Evolutionary conservation across 1,284 basidiomycete genomes (phyloP).

Genomic region (Clitocybe nebularis): DNA sequence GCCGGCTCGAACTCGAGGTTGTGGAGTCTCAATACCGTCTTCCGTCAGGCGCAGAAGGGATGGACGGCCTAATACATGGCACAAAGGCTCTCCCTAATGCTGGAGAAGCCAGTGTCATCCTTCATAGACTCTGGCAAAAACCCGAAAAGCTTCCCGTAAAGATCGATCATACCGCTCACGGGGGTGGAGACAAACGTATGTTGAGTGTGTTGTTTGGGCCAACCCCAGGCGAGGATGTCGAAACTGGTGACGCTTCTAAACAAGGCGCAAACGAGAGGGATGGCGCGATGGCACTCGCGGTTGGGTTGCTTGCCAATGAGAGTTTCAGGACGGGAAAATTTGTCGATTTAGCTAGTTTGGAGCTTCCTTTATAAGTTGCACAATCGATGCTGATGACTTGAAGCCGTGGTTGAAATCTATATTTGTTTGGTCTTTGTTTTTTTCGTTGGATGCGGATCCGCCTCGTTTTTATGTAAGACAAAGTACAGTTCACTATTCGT

Average conservation of each 20-base stretch:
- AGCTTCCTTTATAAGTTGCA: conserved; percentile 16
- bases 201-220: conserved; percentile 49
- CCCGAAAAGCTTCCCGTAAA: conserved; percentile 39
- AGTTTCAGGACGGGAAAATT: conserved; percentile 47
- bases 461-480: too few relatives aligned
- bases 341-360: conserved; percentile 31
- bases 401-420: too few relatives aligned
- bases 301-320: conserved; percentile 50
- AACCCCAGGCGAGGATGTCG: conserved; percentile 31
- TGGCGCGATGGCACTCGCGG: conserved; percentile 48
- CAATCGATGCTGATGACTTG: not conserved
- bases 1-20: conserved; percentile 51
- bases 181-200: conserved; percentile 50
- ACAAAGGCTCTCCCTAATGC: conserved; percentile 41
- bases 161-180: conserved; percentile 44
- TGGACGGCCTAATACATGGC: conserved; percentile 39
- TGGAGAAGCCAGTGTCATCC: conserved; percentile 40
- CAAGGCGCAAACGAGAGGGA: conserved; percentile 47
- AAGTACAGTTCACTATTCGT: too few relatives aligned
- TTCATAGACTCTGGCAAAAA: conserved; percentile 45
- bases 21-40: conserved; percentile 42
- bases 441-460: too few relatives aligned
- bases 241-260: conserved; percentile 41
- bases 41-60: conserved; percentile 25
- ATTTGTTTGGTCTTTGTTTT: too few relatives aligned